Percentiles rank a stretch among this genome's conserved stretches.
Conservation (phyloP, 768 basidiomycete species). For the Leccinum boreale region DNA sequence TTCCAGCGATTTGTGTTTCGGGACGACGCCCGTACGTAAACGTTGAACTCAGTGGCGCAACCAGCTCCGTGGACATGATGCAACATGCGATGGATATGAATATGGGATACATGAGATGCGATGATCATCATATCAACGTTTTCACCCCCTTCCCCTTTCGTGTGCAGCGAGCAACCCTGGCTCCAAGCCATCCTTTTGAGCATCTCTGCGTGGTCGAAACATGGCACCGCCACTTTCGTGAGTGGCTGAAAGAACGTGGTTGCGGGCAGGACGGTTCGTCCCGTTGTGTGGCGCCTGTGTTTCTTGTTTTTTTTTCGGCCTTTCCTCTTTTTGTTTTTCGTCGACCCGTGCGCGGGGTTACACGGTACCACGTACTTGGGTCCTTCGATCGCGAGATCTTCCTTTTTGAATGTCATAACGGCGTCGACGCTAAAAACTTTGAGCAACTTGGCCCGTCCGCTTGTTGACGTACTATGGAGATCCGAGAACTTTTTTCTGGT, state of each 20-base stretch:
- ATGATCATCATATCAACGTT: background rate
- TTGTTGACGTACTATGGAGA: slow-evolving; percentile 3
- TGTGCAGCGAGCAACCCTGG: background rate
- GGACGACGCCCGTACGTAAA: slow-evolving; percentile 15
- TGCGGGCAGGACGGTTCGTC: slow-evolving; percentile 12
- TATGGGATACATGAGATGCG: background rate
- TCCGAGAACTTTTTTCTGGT: background rate
- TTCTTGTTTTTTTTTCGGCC: background rate
- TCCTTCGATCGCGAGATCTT: slow-evolving; percentile 4
- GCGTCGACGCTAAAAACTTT: slow-evolving; percentile 10
- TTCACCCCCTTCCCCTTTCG: background rate
- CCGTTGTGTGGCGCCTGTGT: slow-evolving; percentile 17
- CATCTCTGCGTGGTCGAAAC: slow-evolving; percentile 9
- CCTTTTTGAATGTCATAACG: slow-evolving; percentile 2
- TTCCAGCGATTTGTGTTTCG: background rate
- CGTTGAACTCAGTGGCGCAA: slow-evolving; percentile 9
- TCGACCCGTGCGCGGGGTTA: background rate
- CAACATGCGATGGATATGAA: background rate
- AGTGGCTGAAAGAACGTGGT: slow-evolving; percentile 21
- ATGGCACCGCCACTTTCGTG: slow-evolving; percentile 15
- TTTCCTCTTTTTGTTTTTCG: background rate
- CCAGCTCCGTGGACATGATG: slow-evolving; percentile 13
- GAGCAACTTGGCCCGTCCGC: background rate
- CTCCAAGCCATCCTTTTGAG: background rate
- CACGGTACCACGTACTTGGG: background rate